Evolutionary conservation across 768 basidiomycete species (phyloP).

Genomic region (Pisolithus marmoratus): DNA sequence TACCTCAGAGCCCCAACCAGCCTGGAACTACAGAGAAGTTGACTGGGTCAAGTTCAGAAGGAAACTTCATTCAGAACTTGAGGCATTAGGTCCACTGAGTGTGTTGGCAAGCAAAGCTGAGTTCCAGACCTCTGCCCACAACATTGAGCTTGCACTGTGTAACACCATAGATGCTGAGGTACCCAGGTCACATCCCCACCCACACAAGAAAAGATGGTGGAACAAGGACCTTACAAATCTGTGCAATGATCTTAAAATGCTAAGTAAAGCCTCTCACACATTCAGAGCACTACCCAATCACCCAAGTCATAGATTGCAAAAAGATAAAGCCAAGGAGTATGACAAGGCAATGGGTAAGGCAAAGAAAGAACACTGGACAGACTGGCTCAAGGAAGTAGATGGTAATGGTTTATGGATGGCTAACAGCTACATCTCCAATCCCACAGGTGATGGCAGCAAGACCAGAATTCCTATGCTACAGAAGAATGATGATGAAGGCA

Average conservation of each 20-base stretch:
- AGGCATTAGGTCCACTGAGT: neutral
- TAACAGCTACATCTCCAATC: slow-evolving; percentile 13
- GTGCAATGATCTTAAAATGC: slow-evolving; percentile 10
- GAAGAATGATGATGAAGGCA: neutral
- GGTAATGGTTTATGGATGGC: slow-evolving; percentile 17
- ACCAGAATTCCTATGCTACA: neutral
- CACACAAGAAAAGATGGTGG: slow-evolving; percentile 31
- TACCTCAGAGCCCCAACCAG: too few species aligned
- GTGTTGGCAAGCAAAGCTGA: neutral
- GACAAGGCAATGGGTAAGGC: slow-evolving; percentile 6
- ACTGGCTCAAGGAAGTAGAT: slow-evolving; percentile 20
- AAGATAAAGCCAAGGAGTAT: slow-evolving; percentile 11
- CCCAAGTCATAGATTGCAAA: slow-evolving; percentile 16
- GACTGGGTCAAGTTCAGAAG: slow-evolving; percentile 8
- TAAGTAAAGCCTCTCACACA: slow-evolving; percentile 4
- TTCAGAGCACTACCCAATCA: slow-evolving; percentile 11
- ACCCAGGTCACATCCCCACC: slow-evolving; percentile 11
- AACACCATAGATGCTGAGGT: slow-evolving; percentile 12
- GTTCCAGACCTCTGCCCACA: slow-evolving; percentile 3
- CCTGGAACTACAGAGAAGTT: slow-evolving; percentile 1
- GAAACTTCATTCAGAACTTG: neutral
- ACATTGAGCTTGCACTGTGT: neutral
- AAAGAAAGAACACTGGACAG: slow-evolving; percentile 15
- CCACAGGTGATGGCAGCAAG: slow-evolving; percentile 1
- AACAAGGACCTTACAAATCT: slow-evolving; percentile 19